Evolutionary conservation across 257 asterid species (phyloP), one percentile per base, ranked within the genome.

Genomic region (Solanum gandarillasii): DNA sequence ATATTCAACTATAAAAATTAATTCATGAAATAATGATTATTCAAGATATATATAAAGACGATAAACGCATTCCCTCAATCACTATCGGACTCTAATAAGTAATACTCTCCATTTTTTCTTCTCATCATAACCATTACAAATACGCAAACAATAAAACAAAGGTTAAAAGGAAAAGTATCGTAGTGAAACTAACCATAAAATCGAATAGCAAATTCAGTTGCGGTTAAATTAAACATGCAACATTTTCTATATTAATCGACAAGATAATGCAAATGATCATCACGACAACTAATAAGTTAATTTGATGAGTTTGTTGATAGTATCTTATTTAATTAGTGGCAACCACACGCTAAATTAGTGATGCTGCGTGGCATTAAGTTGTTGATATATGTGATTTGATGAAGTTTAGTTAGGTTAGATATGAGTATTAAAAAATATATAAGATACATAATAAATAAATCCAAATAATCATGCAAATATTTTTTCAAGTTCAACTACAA

Each of bases 321-420:
- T 43, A 79, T 79, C 62, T 78, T 25, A 11, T 60, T 46, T 23
- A 52, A 76, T 43, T 86, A 87, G 89, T 85, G 91, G 87, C 13
- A 32, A 52, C 55, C 87, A 85, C 90, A 85, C 87, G 87, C 67
- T 79, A 87, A 87, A 73, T 55, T 85, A 23, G 35, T 27, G 25
- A 82, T 46, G 58, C 4, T 82, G 18, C 84, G 25, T 79, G 84
- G 36, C 65, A 79, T 41, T 41, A 58, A 16, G 70, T 29, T 48
- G 20, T 0, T 48, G 43, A 21, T 23, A 23, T 12, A 36, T 41
- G 32, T 41, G 38, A 82, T 82, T 82, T 48, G 41, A 48, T 48
- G 58, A 29, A 48, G 70, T 46, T 10, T 29, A 48, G 43, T 48
- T 82, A 29, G 85, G 85, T 48, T 29, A 20, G 70, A 48, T 48